Evolutionary conservation across 176 grass and related monocot genomes (phyloP), one percentile per base, ranked within the genome.

Genomic region (Tuctoria greenei): DNA sequence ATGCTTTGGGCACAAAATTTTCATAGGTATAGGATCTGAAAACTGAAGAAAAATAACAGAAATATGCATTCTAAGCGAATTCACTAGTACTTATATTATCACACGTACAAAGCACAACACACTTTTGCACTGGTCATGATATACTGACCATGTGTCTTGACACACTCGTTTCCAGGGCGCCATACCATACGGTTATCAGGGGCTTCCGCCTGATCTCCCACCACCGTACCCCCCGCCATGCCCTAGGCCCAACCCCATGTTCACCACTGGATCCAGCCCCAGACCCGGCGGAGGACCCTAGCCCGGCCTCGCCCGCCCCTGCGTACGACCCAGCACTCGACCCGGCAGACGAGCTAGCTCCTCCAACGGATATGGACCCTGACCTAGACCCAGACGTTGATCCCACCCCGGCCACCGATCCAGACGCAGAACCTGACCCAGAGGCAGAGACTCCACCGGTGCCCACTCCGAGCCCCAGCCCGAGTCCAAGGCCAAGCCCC

Each of bases 211-310:
- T 0, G 35, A 74, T 17, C 37, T 15, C 2, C 83, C 88, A 45
- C 28, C 66, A 2, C 89, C 82, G 21, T 76, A 63, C 16, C 84
- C 89, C 9, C 85, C 41, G 0, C 86, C 60, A 10, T 45, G 61
- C 14, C 68, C 88, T 1, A 84, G 18, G 8, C 86, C 86, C 0
- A 47, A 50, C 77, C 4, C 86, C 86, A 13, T 7, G 4, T 16
- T 83, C 86, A 0, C 79, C 70, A 45, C 66, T 31, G 0, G 77
- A 93, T 2, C 84, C 84, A 0, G 80, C 76, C 0, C 41, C 69
- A 0, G 87, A 93, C 0, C 84, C 90, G 0, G 86, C 93, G 0
- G 81, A 91, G 0, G 92, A 95, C 4, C 89, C 92, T 0, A 72
- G 79, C 3, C 71, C 72, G 0, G 90, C 79, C 6, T 68, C 81